Evolutionary conservation across 2,329 filamentous ascomycete genomes (phyloP).

Genomic region (Rhynchosporium agropyri): DNA sequence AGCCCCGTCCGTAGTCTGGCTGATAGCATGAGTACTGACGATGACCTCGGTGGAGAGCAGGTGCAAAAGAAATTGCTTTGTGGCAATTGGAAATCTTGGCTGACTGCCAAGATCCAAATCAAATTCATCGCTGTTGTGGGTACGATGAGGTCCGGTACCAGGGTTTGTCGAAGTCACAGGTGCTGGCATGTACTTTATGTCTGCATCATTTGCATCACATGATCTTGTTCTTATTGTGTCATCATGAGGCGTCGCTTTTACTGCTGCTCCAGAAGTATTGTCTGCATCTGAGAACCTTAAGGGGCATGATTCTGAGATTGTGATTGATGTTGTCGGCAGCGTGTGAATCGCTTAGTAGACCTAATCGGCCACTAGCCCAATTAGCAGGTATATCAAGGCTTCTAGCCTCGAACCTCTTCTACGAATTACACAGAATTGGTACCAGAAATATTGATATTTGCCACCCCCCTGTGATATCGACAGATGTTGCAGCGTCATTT

Average conservation of each 20-base stretch:
- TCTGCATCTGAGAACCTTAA: conserved; percentile 66
- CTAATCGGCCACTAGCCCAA: no score
- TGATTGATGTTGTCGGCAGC: conserved; percentile 35
- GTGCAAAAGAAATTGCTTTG: conserved; percentile 61
- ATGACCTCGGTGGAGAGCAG: conserved; percentile 58
- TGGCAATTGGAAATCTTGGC: conserved; percentile 46
- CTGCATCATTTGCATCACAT: conserved; percentile 5
- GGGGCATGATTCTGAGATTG: conserved; percentile 49
- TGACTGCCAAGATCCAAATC: conserved; percentile 21
- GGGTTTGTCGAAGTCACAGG: background rate
- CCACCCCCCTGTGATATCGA: background rate
- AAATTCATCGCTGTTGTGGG: conserved; percentile 22
- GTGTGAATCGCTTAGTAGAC: background rate
- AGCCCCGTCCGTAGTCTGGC: conserved; percentile 56
- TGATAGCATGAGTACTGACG: conserved; percentile 59
- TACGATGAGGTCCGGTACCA: background rate
- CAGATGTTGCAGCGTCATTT: conserved; percentile 22
- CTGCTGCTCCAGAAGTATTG: conserved; percentile 64
- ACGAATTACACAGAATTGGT: no score
- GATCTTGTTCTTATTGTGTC: conserved; percentile 11
- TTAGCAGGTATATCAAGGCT: no score
- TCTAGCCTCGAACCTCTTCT: no score
- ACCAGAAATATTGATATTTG: no score
- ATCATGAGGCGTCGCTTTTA: conserved; percentile 68
- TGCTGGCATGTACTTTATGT: background rate